A percentile compares a stretch with the other conserved stretches of the same genome.
Evolutionary conservation across 2,329 filamentous ascomycete genomes (phyloP).

Genomic region (Ceratocystis huliohia): DNA sequence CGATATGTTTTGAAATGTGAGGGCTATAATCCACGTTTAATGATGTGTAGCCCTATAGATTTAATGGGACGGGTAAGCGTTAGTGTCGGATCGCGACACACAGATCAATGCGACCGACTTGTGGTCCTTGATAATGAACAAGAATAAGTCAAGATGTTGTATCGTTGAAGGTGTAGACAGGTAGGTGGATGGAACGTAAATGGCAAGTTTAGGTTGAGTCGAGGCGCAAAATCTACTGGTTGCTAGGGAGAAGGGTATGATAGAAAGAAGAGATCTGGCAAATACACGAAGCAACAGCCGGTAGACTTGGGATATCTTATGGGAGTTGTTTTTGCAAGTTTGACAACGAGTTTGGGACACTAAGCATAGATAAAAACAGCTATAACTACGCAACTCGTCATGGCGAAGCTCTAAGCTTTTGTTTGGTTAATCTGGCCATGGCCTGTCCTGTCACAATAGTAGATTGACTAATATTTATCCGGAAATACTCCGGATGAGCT

Average conservation of each 20-base stretch:
- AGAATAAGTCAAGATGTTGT: not conserved
- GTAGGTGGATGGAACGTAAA: not conserved
- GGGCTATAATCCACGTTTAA: not conserved
- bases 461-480: not conserved
- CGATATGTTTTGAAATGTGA: not conserved
- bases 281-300: not conserved
- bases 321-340: not conserved
- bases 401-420: constrained; percentile 2
- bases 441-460: not conserved
- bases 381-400: not conserved
- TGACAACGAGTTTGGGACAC: not conserved
- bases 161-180: not conserved
- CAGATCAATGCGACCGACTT: not conserved
- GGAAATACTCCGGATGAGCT: not conserved
- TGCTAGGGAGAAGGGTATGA: not conserved
- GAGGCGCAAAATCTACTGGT: not conserved
- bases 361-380: not conserved
- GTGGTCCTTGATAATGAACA: not conserved
- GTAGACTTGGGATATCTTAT: not conserved
- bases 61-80: not conserved
- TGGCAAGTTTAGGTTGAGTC: not conserved
- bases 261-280: not conserved
- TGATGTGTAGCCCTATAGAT: not conserved
- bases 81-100: not conserved
- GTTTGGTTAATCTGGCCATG: not conserved